Conservation (phyloP, 192 early-diverging fungal genomes). For the Podila horticola region DNA sequence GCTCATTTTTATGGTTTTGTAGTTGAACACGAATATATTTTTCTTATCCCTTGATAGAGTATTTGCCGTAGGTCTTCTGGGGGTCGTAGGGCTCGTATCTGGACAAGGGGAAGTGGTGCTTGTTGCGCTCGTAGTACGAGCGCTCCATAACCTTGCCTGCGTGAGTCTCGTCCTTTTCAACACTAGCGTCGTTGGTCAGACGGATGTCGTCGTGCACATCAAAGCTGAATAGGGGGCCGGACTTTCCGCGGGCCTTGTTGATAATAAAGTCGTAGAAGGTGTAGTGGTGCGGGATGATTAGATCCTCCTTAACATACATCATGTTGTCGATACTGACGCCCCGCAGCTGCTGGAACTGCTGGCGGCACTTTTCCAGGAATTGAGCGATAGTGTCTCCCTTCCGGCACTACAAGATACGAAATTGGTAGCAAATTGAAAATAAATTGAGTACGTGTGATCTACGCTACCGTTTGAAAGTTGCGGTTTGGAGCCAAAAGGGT, state of each 20-base stretch:
- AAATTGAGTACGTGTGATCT: too few species aligned
- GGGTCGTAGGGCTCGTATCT: constrained; percentile 95
- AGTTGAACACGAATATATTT: background rate
- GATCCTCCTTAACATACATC: constrained; percentile 94
- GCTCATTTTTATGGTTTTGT: too few species aligned
- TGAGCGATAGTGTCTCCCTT: constrained; percentile 90
- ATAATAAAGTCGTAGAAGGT: constrained; percentile 96
- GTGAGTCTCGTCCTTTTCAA: constrained; percentile 95
- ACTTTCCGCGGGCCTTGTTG: constrained; percentile 95
- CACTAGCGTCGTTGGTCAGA: constrained; percentile 78
- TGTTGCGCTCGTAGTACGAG: constrained; percentile 91
- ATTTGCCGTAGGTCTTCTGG: constrained; percentile 65
- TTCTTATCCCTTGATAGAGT: constrained; percentile 36
- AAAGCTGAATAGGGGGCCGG: constrained; percentile 93
- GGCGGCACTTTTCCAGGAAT: constrained; percentile 86
- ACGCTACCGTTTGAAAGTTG: too few species aligned
- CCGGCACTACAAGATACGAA: too few species aligned
- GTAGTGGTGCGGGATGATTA: constrained; percentile 94
- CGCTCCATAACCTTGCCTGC: constrained; percentile 94
- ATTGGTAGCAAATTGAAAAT: too few species aligned
- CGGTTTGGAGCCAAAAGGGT: background rate
- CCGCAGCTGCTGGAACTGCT: constrained; percentile 86
- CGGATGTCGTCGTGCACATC: constrained; percentile 95
- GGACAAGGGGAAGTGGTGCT: constrained; percentile 95
- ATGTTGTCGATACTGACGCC: constrained; percentile 85